These are phyloP conservation scores for Metschnikowia baotianmanensis DNA, from an alignment of 805 yeast species.

Conservation along the genomic window DNA sequence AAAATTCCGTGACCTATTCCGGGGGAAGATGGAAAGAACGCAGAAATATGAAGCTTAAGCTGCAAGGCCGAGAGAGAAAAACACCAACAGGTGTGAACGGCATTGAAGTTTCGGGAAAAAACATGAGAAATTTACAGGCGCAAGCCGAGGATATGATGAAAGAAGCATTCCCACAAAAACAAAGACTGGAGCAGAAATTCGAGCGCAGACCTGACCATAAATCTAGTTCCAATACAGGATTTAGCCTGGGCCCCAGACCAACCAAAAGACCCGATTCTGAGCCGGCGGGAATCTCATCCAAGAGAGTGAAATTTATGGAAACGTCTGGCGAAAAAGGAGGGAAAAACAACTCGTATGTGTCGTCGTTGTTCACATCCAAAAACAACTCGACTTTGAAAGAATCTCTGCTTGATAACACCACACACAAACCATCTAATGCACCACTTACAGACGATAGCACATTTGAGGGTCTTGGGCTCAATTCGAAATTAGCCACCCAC, in stretches of 20 bases:
- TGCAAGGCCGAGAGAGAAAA: constrained; percentile 43
- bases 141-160: constrained; percentile 12
- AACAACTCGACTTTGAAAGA: constrained; percentile 51
- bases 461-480: constrained; percentile 71
- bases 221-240: background rate
- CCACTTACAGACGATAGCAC: constrained; percentile 70
- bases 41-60: constrained; percentile 53
- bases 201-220: background rate
- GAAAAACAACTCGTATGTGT: constrained; percentile 63
- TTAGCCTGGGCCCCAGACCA: background rate
- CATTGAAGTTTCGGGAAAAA: constrained; percentile 17
- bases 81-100: constrained; percentile 34
- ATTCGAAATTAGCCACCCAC: constrained; percentile 50
- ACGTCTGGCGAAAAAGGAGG: constrained; percentile 54
- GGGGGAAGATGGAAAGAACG: constrained; percentile 80
- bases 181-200: constrained; percentile 3
- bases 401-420: constrained; percentile 40
- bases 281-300: constrained; percentile 5
- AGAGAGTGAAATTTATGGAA: constrained; percentile 35
- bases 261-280: constrained; percentile 5
- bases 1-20: constrained; percentile 1
- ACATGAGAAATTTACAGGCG: constrained; percentile 6
- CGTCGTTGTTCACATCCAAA: constrained; percentile 69
- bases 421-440: constrained; percentile 72
- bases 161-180: constrained; percentile 10